Evolutionary conservation across 169 alveolate species (phyloP), one percentile per base, ranked within the genome.

Genomic region (Cryptosporidium bovis): DNA sequence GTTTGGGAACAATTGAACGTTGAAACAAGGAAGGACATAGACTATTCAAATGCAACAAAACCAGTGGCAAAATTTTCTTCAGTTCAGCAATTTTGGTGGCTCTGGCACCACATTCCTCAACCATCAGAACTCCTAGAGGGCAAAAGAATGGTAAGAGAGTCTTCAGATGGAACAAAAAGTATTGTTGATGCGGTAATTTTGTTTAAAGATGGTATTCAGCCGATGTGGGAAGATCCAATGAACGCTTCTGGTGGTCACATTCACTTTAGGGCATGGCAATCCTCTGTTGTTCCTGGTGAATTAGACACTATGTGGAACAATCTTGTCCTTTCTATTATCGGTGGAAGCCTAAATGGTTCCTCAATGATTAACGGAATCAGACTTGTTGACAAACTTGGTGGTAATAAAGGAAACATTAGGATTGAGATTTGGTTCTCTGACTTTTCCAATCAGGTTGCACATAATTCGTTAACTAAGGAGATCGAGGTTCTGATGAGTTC

Each of bases 171-270:
- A 13, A 62, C 90, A 24, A 34, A 53, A 24, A 64, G 90, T 34
- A 82, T 82, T 16, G 90, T 82, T 2, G 90, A 82, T 7, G 83
- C 83, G 7, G 82, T 66, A 2, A 82, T 50, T 20, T 24, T 44
- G 29, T 90, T 83, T 58, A 92, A 95, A 66, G 95, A 93, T 44
- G 94, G 93, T 64, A 91, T 93, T 18, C 94, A 93, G 58, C 96
- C 96, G 20, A 93, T 93, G 96, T 93, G 96, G 96, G 96, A 93
- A 64, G 96, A 93, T 46, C 93, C 94, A 34, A 85, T 93, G 92
- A 93, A 93, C 71, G 64, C 92, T 68, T 93, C 87, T 55, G 96
- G 96, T 24, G 96, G 96, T 12, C 96, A 93, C 82, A 91, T 93
- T 71, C 95, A 93, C 62, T 93, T 93, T 90, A 84, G 95, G 64